phyloP scores from a whole-genome alignment of 352 stramenopile species.

The Elongisporangium undulatum region DNA sequence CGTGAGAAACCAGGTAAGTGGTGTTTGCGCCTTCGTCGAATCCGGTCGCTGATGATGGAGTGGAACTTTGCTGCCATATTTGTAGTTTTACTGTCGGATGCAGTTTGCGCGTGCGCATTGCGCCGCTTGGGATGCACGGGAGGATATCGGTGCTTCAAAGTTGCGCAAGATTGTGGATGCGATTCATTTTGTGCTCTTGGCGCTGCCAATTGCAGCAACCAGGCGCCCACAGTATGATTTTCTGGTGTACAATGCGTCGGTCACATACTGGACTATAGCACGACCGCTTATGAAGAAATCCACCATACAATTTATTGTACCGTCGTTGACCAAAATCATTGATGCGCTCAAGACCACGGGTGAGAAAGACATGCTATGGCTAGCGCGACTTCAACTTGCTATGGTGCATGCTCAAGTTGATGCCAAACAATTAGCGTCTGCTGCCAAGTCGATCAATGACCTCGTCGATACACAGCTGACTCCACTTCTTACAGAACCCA shows the following conservation, averaged over 20 bases:
- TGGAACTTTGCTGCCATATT: conserved; percentile 3
- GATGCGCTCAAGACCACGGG: conserved; percentile 65
- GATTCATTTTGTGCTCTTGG: conserved; percentile 67
- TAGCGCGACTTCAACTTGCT: conserved; percentile 52
- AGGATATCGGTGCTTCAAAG: conserved; percentile 31
- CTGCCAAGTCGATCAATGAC: conserved; percentile 62
- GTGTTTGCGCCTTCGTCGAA: not conserved
- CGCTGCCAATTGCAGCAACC: conserved; percentile 59
- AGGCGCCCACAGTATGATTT: conserved; percentile 84
- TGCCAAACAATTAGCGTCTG: conserved; percentile 41
- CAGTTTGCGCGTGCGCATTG: conserved; percentile 79
- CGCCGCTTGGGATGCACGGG: conserved; percentile 31
- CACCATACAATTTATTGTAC: conserved; percentile 68
- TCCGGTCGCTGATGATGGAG: conserved; percentile 1
- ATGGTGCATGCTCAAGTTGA: conserved; percentile 74
- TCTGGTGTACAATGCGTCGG: conserved; percentile 89
- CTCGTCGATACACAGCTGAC: conserved; percentile 57
- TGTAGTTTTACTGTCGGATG: conserved; percentile 83
- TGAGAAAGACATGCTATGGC: conserved; percentile 73
- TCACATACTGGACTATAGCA: conserved; percentile 84
- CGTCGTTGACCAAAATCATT: conserved; percentile 55
- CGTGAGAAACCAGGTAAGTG: conserved; percentile 72
- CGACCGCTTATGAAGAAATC: conserved; percentile 78
- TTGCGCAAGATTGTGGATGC: conserved; percentile 63
- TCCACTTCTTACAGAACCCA: conserved; percentile 27